A percentile compares a stretch with the other conserved stretches of the same genome.
phyloP scores from a whole-genome alignment of 371 early-diverging fungal genomes.

The Circinella minor region DNA sequence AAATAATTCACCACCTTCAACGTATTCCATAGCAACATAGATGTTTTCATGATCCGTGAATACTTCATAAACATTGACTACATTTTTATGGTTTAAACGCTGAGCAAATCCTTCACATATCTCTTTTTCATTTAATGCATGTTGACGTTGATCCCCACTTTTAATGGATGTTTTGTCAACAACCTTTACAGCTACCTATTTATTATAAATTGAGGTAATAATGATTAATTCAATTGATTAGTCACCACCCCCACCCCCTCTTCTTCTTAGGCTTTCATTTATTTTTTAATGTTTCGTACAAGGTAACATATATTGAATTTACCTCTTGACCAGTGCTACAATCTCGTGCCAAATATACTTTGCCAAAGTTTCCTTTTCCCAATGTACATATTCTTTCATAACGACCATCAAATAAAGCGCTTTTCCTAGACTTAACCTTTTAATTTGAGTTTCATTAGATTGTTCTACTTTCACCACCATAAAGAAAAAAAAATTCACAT shows the following conservation, averaged over 20 bases:
- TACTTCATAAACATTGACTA: constrained; percentile 89
- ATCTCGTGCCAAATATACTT: constrained; percentile 79
- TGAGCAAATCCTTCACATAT: constrained; percentile 63
- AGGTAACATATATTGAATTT: not conserved
- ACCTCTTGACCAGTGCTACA: constrained; percentile 67
- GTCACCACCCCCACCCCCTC: too few relatives aligned
- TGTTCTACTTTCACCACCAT: too few relatives aligned
- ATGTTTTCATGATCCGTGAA: constrained; percentile 83
- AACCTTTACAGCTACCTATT: constrained; percentile 67
- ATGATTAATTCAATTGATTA: too few relatives aligned
- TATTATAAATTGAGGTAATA: not conserved
- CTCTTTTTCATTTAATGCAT: constrained; percentile 64
- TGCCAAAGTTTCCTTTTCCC: constrained; percentile 87
- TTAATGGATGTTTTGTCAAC: constrained; percentile 61
- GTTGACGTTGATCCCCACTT: constrained; percentile 55
- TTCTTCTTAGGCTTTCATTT: too few relatives aligned
- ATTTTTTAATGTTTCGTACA: too few relatives aligned
- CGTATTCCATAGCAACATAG: constrained; percentile 94
- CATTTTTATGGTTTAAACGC: constrained; percentile 83
- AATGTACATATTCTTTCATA: constrained; percentile 58
- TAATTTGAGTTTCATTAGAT: not conserved
- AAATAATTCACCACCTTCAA: constrained; percentile 96
- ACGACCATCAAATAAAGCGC: constrained; percentile 19
- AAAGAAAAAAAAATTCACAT: not conserved
- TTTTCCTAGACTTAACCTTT: not conserved